Evolutionary conservation across 345 rosid genomes (phyloP).

Genomic region (Kandelia obovata): DNA sequence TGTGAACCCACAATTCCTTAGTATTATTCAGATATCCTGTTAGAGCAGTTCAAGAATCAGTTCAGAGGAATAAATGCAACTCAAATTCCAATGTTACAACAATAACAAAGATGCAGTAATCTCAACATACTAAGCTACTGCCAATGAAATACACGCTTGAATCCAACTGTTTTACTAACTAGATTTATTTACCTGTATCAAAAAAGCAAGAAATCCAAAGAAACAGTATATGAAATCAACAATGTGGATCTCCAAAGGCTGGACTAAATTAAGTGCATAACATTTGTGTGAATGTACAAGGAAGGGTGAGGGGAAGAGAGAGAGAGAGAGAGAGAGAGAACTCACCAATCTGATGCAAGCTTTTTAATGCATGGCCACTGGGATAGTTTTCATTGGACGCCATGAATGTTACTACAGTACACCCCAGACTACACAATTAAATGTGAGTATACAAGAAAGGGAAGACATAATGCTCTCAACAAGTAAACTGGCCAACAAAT

Average conservation of each 20-base stretch:
- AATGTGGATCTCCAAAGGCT: no score
- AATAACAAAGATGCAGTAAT: no score
- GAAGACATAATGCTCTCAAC: neutral
- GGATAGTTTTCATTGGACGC: slow-evolving; percentile 92
- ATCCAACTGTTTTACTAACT: no score
- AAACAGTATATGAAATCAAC: no score
- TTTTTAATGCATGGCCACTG: slow-evolving; percentile 76
- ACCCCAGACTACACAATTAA: slow-evolving; percentile 75
- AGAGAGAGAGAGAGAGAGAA: slow-evolving; percentile 17
- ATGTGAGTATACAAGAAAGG: slow-evolving; percentile 22
- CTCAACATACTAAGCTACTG: no score
- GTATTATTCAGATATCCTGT: slow-evolving; percentile 45
- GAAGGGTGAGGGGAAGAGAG: neutral
- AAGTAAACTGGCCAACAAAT: slow-evolving; percentile 9
- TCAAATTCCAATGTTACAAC: neutral
- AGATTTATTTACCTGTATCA: no score
- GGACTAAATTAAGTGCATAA: no score
- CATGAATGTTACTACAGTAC: slow-evolving; percentile 63
- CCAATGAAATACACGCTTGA: no score
- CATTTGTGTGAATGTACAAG: neutral
- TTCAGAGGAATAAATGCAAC: slow-evolving; percentile 1
- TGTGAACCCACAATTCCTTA: slow-evolving; percentile 67
- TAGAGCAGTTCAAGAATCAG: slow-evolving; percentile 7
- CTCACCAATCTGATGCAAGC: slow-evolving; percentile 76
- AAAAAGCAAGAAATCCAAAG: no score